phyloP scores from a whole-genome alignment of 306 rosid species.

The Senna siamea region DNA sequence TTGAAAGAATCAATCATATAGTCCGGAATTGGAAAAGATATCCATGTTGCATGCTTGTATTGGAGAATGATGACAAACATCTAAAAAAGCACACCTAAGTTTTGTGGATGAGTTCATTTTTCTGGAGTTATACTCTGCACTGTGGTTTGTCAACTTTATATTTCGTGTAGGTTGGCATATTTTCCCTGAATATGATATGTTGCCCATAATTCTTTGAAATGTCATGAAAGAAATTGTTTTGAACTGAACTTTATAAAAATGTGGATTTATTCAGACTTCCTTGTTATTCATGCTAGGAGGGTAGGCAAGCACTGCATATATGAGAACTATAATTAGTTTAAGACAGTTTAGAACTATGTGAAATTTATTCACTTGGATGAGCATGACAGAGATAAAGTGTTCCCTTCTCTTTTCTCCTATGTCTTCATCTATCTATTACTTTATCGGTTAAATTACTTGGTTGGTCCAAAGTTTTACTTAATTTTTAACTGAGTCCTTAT shows the following conservation, averaged over 20 bases:
- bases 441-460: too few species aligned
- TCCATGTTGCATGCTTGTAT: too few species aligned
- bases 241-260: not conserved
- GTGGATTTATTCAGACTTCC: not conserved
- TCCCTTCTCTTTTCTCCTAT: too few species aligned
- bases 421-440: too few species aligned
- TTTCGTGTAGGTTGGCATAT: slow-evolving; percentile 4
- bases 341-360: not conserved
- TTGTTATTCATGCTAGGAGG: not conserved
- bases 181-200: not conserved
- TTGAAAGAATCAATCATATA: not conserved
- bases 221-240: not conserved
- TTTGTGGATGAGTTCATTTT: not conserved
- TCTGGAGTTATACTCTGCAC: not conserved
- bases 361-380: not conserved
- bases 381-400: not conserved
- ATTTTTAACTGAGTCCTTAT: too few species aligned
- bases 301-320: not conserved
- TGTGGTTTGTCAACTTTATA: too few species aligned
- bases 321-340: not conserved
- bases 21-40: too few species aligned
- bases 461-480: too few species aligned
- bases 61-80: not conserved
- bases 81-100: not conserved
- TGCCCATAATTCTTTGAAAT: not conserved